A percentile compares a stretch with the other conserved stretches of the same genome.
Evolutionary conservation across 176 grass and related monocot genomes (phyloP).

Genomic region (Bothriochloa decipiens): DNA sequence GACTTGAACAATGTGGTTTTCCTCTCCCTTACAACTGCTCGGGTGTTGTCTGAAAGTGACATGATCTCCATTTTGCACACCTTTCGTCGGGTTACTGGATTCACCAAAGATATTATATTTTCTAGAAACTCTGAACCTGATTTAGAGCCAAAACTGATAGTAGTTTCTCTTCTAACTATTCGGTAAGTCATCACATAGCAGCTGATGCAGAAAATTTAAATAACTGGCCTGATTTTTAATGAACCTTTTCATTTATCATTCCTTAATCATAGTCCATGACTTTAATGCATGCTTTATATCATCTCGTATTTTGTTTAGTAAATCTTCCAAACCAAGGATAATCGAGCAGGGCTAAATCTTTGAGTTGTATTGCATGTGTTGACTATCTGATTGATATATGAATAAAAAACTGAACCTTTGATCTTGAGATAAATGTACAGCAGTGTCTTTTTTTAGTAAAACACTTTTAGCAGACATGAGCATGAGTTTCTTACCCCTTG

Average conservation of each 20-base stretch:
- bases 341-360: not conserved
- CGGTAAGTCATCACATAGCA: conserved; percentile 60
- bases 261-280: not conserved
- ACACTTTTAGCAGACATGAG: conserved; percentile 7
- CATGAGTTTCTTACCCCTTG: not conserved
- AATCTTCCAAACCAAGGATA: conserved; percentile 8
- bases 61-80: conserved; percentile 61
- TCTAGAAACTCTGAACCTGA: conserved; percentile 72
- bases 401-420: conserved; percentile 25
- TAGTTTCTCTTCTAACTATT: conserved; percentile 74
- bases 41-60: conserved; percentile 68
- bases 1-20: conserved; percentile 75
- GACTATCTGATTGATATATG: conserved; percentile 18
- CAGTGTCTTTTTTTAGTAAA: not conserved
- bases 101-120: conserved; percentile 77
- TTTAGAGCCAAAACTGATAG: conserved; percentile 80
- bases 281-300: not conserved
- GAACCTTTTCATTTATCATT: not conserved
- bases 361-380: conserved; percentile 9
- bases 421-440: not conserved
- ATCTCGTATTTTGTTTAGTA: conserved; percentile 11
- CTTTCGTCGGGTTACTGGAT: conserved; percentile 70
- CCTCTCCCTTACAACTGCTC: conserved; percentile 68
- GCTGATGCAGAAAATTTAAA: conserved; percentile 12
- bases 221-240: conserved; percentile 10